Evolutionary conservation across 2,329 filamentous ascomycete genomes (phyloP), one percentile per base, ranked within the genome.

Genomic region (Tolypocladium tundrense): DNA sequence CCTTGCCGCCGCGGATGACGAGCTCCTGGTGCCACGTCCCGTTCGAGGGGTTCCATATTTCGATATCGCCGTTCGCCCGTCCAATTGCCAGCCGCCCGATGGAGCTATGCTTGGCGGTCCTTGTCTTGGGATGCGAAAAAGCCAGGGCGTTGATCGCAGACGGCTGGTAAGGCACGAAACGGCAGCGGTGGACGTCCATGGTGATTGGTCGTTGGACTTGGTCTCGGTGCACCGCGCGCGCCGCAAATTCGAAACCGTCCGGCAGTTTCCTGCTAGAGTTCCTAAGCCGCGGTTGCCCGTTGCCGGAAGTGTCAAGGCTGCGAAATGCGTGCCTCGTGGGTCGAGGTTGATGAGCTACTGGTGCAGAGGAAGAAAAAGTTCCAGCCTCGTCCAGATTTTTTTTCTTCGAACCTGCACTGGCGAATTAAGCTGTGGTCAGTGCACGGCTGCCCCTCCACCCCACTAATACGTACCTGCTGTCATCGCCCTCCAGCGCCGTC

Each of bases 131-230:
- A 70, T 96, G 90, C 7, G 94, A 96, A 73, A 99, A 97, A 64
- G 93, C 91, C 69, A 97, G 84, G 62, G 91, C 88, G 75, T 96
- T 97, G 74, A 99, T 97, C 59, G 91, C 88, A 60, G 91, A 91
- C 9, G 91, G 88, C 63, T 91, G 91, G 74, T 90, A 97, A 45
- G 90, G 89, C 65, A 99, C 88, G 76, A 99, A 99, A 70, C 94
- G 90, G 70, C 92, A 96, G 68, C 94, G 90, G 78, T 99, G 94
- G 70, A 99, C 88, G 75, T 97, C 93, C 93, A 97, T 97, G 59
- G 59, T 62, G 61, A 41, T 13, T 50, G 45, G 41, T 9, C 16
- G 50, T 33, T 41, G 24, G 24, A 11, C 13, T 27, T 16, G 2
- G 13, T 27, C 52, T 41, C 14, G 24, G 50, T 50, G 39, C n/a